Evolutionary conservation across 108 stramenopile genomes (phyloP), one percentile per base, ranked within the genome.

Genomic region (Parietichytrium sp.): DNA sequence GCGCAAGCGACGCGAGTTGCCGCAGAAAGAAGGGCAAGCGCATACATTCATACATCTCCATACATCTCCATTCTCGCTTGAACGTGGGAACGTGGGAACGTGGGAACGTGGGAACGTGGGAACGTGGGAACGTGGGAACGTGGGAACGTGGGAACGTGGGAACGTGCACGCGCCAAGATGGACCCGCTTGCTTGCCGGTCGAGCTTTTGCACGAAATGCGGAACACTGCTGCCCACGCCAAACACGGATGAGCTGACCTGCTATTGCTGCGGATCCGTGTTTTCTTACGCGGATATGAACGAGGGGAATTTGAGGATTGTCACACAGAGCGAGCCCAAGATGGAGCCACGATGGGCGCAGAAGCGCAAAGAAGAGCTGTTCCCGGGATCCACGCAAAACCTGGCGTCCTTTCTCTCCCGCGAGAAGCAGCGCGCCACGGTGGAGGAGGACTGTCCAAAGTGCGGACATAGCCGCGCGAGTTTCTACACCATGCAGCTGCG

Each of bases 401-500:
- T n/a, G n/a, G n/a, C n/a, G n/a, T n/a, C n/a, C n/a, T n/a, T n/a
- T n/a, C n/a, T n/a, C n/a, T n/a, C 33, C 10, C 38, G 38, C 61
- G 23, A 10, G 15, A 33, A 78, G 27, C 81, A 61, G 50, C 88
- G 94, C 54, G 94, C 94, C 45, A 93, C 93, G 45, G 95, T 99
- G 30, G 95, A 99, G 79, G 96, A 99, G 84, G 93, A 94, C 15
- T 99, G 98, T 83, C 84, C 95, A 23, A 95, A 95, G 83, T 99
- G 98, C 84, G 91, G 88, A 30, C 89, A 93, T 48, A 90, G 92
- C 25, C 92, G 96, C 83, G 93, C 97, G 30, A 92, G 94, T 54
- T 99, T 97, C 82, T 98, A 97, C 77, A 99, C 98, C 16, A 95
- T 97, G 79, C 98, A 99, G 86, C 84, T 99, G 86, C 87, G 97